Percentiles rank a stretch among this genome's conserved stretches.
phyloP scores from a whole-genome alignment of 257 asterid genomes.

The Nicotiana undulata region DNA sequence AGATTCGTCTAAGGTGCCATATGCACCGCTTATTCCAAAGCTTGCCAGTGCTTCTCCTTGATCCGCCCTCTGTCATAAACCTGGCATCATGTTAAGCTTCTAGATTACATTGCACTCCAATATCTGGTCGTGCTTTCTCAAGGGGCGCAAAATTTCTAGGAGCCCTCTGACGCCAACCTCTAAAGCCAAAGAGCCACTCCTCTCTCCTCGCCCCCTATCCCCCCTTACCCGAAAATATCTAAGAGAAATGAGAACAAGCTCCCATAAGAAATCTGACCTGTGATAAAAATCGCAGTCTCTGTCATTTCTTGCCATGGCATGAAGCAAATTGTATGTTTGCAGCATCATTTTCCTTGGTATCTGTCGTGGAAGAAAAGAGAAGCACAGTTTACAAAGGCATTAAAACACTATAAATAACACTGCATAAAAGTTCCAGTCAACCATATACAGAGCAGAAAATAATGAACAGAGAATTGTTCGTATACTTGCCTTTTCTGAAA shows the following conservation, averaged over 20 bases:
- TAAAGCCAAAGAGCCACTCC: not conserved
- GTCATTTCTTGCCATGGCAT: slow-evolving; percentile 77
- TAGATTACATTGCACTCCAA: not conserved
- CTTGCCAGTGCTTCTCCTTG: not conserved
- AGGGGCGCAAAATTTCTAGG: not conserved
- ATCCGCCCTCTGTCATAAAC: not conserved
- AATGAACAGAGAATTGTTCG: not conserved
- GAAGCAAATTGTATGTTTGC: slow-evolving; percentile 84
- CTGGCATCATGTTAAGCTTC: not conserved
- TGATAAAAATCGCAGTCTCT: slow-evolving; percentile 97
- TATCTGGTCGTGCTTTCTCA: not conserved
- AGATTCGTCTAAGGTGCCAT: not conserved
- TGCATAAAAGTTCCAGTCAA: not conserved
- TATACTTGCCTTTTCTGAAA: slow-evolving; percentile 79
- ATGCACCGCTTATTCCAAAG: not conserved
- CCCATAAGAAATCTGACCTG: slow-evolving; percentile 38
- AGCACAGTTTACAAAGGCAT: not conserved
- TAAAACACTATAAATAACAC: slow-evolving; percentile 1
- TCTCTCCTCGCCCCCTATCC: not conserved
- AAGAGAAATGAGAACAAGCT: not conserved
- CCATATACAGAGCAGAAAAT: slow-evolving; percentile 4
- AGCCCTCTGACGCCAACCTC: not conserved
- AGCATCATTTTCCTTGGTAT: slow-evolving; percentile 95
- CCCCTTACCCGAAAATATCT: not conserved
- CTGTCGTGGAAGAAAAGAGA: slow-evolving; percentile 31